Conservation (phyloP, 345 rosid species). For the Eucalyptus globulus region DNA sequence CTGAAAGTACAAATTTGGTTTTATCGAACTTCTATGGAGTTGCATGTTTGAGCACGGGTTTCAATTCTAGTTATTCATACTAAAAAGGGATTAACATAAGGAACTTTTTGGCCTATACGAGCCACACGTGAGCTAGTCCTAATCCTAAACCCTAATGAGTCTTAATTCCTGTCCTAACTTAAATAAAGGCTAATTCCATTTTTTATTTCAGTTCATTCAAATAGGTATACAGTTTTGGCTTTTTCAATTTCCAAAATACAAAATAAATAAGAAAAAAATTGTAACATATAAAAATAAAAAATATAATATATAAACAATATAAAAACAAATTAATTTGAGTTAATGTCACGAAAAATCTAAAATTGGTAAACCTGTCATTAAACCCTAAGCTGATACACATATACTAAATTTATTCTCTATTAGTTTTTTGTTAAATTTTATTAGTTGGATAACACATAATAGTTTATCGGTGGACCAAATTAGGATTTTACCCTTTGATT, state of each 20-base stretch:
- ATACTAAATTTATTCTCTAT: fast-evolving
- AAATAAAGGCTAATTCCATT: not conserved
- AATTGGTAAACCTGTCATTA: fast-evolving
- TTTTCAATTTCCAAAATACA: not conserved
- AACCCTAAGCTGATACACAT: fast-evolving
- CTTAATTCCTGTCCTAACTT: not conserved
- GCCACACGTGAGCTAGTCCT: not conserved
- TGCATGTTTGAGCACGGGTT: not conserved
- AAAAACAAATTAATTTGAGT: not conserved
- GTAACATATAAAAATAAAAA: not conserved
- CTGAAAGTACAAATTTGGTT: not conserved
- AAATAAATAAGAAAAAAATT: not conserved
- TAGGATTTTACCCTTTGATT: fast-evolving
- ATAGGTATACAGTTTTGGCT: not conserved
- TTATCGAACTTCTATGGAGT: not conserved
- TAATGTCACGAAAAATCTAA: no score
- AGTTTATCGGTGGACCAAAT: fast-evolving
- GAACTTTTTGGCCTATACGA: not conserved
- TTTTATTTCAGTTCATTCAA: not conserved
- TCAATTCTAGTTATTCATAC: not conserved
- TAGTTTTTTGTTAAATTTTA: no score
- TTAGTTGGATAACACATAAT: fast-evolving
- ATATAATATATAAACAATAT: not conserved
- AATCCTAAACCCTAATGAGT: not conserved
- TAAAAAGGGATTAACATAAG: not conserved